Evolutionary conservation across 805 yeast species (phyloP), one percentile per base, ranked within the genome.

Genomic region (Blastobotrys americana): DNA sequence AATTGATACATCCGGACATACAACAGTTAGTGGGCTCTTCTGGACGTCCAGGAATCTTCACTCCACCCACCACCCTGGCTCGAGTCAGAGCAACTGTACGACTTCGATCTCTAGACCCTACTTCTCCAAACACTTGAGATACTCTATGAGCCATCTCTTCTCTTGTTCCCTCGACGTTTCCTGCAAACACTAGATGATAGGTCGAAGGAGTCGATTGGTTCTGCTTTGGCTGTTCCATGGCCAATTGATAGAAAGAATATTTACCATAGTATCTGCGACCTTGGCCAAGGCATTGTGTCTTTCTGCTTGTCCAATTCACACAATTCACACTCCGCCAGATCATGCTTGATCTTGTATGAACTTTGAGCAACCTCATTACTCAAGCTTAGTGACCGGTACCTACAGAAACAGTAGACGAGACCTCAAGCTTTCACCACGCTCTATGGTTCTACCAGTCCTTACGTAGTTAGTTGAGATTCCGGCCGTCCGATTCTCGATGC

Each of bases 1-100:
- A 90, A 64, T 90, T 88, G 23, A 86, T 80, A 63, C 98, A 90
- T 1, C 98, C 98, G 46, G 93, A 81, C 95, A 88, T 88, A 64
- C 98, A 90, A 63, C 98, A 90, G 62, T 90, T 88, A 55, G 89
- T 95, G 1, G 97, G 97, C 54, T 86, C 96, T 3, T 66, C 69
- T 0, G 98, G 97, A 58, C 73, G 75, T n/a, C 75, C 77, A 2
- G 96, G 96, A 0, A 90, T 95, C 5, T 59, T 61, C 0, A 93
- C 69, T 0, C 97, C 97, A 0, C 74, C 80, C 2, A 75, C 71
- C 1, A 53, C 50, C 25, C 61, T 55, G 5, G 60, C 55, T 25
- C 64, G 48, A 1, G 51, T 53, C 42, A 68, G 52, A 27, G 73
- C 63, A 31, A 52, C 64, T 16, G 42, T 35, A n/a, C 55, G 40